Base-by-base conservation (phyloP, 352 stramenopile species). In the Phytophthora quininea region DNA sequence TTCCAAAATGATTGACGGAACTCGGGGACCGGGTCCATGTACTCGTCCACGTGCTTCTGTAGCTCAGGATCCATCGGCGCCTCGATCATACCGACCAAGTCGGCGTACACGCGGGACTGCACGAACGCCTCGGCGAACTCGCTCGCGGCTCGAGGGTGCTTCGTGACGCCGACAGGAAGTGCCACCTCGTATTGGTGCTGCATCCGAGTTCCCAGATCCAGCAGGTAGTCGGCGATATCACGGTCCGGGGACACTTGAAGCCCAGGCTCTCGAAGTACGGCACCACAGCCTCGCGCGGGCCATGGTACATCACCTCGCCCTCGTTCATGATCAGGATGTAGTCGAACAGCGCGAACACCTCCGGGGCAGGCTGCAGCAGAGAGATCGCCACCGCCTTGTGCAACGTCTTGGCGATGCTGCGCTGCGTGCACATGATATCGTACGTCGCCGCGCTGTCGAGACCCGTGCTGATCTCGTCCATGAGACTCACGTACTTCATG, bases 401-500 rank as follows among this genome's bases (percentile, higher is more conserved):
- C 3, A 86, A 51, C 1, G 29, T 58, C 55, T 75, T 57, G 9
- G 72, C 73, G 24, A 79, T 67, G 33, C 58, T 47, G 1, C 64
- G 57, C 27, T 80, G 61, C 12, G 53, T 51, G 15, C 48, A 53
- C 24, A 87, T 77, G 66, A 98, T 97, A 56, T 97, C 91, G 62
- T 77, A 96, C 0, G 90, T 94, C 6, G 89, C 93, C 1, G 88
- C 79, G 29, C 74, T 79, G 73, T 98, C 91, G 12, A 98, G 79
- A 3, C 93, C 93, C 38, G 89, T 97, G 56, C 75, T 92, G 57
- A 98, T 93, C 73, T 93, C 83, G 69, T 98, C 91, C 62, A 80
- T 80, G 49, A 90, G 89, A 15, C 82, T 62, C 15, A 94, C 74
- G 29, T 71, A 65, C 30, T 90, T 89, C 68, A 92, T 83, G 1